Conservation (phyloP, 495 filamentous ascomycete species). For the Penicillium simplicissimum region DNA sequence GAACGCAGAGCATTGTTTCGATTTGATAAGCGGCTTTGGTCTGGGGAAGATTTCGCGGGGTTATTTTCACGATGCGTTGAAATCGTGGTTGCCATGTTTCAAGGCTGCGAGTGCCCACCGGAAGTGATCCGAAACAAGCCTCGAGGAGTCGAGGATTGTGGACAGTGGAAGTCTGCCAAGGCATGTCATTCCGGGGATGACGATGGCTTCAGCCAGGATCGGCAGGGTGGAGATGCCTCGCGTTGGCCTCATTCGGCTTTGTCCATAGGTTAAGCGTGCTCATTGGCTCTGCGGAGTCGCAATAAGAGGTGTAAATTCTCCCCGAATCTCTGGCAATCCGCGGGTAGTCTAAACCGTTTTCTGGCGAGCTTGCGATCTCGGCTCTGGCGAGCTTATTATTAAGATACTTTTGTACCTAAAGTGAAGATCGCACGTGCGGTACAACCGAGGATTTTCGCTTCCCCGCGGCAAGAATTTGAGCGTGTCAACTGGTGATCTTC, state of each 20-base stretch:
- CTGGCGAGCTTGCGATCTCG: slow-evolving; percentile 32
- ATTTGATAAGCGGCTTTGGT: slow-evolving; percentile 39
- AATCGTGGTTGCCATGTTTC: slow-evolving; percentile 52
- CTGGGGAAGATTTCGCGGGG: slow-evolving; percentile 34
- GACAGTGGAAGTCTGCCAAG: too few species aligned
- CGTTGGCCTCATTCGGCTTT: not conserved
- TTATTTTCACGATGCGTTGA: slow-evolving; percentile 44
- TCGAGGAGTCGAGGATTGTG: too few species aligned
- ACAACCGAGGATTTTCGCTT: slow-evolving; percentile 20
- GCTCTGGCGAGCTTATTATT: not conserved
- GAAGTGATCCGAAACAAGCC: not conserved
- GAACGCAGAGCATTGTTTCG: slow-evolving; percentile 54
- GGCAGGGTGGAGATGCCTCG: not conserved
- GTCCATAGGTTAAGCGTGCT: not conserved
- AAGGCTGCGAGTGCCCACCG: not conserved
- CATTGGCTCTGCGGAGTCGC: not conserved
- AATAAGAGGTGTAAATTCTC: not conserved
- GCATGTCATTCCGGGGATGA: slow-evolving; percentile 5
- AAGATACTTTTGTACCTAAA: not conserved
- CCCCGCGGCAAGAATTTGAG: not conserved
- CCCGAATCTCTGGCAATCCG: not conserved
- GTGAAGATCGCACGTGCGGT: slow-evolving; percentile 10
- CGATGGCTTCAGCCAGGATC: not conserved
- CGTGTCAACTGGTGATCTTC: not conserved
- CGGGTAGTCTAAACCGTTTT: slow-evolving; percentile 21